Base-by-base conservation (phyloP, 139 green algal species). In the Volvox africanus region DNA sequence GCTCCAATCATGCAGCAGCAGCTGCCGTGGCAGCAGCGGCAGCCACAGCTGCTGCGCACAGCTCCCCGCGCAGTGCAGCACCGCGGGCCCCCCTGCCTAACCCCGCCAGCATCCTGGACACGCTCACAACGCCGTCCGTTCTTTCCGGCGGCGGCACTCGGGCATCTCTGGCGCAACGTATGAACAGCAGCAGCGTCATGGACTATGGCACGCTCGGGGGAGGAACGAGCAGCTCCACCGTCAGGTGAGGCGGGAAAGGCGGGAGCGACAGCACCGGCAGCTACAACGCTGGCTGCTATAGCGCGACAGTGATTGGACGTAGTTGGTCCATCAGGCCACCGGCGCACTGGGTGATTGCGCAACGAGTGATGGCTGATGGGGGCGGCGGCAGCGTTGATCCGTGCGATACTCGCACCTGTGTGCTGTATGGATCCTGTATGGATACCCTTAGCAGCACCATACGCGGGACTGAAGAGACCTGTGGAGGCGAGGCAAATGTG, bases 141-240 rank as follows among this genome's bases (percentile, higher is more conserved):
- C 36, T 84, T 0, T 2, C 78, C 33, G 75, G 75, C 32, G 75
- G 32, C 20, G 24, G 32, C 13, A 20, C 16, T 22, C 61, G 61
- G 37, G 81, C 81, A 9, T 77, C 61, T 35, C 33, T 62, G 82
- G 82, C 82, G 30, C 82, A 88, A 67, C 82, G 82, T 14, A 65
- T 79, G 32, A 88, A 88, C 82, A 79, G 82, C 82, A 79, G 61
- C 82, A 79, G 62, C 62, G 82, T 32, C 17, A 12, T 62, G 32
- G 82, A 88, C 82, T 88, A 88, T 67, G 36, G 82, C 62, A 79
- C 5, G 61, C 62, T 88, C 30, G n/a, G 13, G 61, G 30, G 61
- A 30, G 30, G 82, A 1, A 50, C 50, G 26, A 73, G 80, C 80
- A 61, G 14, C 6, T 86, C 80, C 2, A 44, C 6, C 50, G 26